These are phyloP conservation scores for Ogataea kodamae DNA, from an alignment of 805 yeast species.

Conservation along the genomic window DNA sequence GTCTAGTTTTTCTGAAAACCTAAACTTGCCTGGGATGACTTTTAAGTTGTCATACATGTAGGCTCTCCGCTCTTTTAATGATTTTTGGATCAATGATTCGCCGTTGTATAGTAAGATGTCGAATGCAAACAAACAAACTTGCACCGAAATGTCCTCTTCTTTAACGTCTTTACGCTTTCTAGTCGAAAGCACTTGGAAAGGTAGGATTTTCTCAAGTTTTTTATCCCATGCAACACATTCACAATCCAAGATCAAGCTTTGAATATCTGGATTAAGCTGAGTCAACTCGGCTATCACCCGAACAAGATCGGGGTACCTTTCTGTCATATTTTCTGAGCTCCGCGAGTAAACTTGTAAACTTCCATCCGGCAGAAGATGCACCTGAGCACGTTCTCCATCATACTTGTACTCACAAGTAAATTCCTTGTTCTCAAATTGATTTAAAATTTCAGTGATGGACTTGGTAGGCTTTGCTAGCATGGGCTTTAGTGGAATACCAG, in stretches of 20 bases:
- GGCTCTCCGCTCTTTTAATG: conserved; percentile 69
- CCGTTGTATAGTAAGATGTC: conserved; percentile 78
- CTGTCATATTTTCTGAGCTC: conserved; percentile 96
- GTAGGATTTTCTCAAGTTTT: conserved; percentile 71
- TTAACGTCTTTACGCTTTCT: conserved; percentile 93
- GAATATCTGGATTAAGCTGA: conserved; percentile 32
- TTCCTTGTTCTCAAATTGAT: conserved; percentile 76
- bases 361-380: conserved; percentile 69
- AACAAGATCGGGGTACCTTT: conserved; percentile 87
- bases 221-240: conserved; percentile 98
- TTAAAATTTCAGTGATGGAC: conserved; percentile 85
- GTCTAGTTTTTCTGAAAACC: conserved; percentile 72
- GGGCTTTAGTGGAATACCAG: conserved; percentile 94
- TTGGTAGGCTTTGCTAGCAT: conserved; percentile 98
- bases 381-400: conserved; percentile 97
- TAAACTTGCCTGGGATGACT: conserved; percentile 71
- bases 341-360: conserved; percentile 78
- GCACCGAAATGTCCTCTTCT: conserved; percentile 80
- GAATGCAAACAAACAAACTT: conserved; percentile 89
- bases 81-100: conserved; percentile 59
- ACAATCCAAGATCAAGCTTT: conserved; percentile 79
- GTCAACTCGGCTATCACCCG: conserved; percentile 54
- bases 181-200: conserved; percentile 90
- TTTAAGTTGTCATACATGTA: conserved; percentile 53
- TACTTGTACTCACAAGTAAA: conserved; percentile 97